Conservation (phyloP, 257 asterid species). For the Scutellaria minor region DNA sequence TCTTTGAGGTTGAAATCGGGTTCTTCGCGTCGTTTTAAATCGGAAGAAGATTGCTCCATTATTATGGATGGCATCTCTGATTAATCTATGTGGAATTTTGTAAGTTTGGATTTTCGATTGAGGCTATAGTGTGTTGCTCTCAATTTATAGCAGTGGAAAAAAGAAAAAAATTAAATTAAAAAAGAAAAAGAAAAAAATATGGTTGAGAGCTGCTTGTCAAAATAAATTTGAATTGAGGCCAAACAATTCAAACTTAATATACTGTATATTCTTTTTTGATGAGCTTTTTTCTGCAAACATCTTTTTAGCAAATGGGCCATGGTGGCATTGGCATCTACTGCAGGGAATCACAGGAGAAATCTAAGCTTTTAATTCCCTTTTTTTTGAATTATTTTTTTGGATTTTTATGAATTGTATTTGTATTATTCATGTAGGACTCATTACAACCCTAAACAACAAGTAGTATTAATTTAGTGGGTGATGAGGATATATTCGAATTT, state of each 20-base stretch:
- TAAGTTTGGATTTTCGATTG: not conserved
- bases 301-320: constrained; percentile 49
- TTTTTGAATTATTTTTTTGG: not conserved
- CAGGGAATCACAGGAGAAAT: constrained; percentile 42
- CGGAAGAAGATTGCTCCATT: constrained; percentile 34
- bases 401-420: not conserved
- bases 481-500: constrained; percentile 18
- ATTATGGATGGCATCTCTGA: constrained; percentile 9
- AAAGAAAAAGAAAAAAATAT: not conserved
- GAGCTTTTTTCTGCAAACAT: constrained; percentile 41
- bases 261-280: constrained; percentile 31
- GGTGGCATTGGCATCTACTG: constrained; percentile 44
- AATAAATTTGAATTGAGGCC: constrained; percentile 35
- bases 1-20: constrained; percentile 55
- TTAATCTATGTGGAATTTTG: too few relatives aligned
- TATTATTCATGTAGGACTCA: not conserved
- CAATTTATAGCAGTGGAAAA: constrained; percentile 4
- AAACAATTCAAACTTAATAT: constrained; percentile 50
- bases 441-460: constrained; percentile 3
- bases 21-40: constrained; percentile 34
- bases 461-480: too few relatives aligned
- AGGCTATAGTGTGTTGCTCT: constrained; percentile 29
- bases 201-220: not conserved
- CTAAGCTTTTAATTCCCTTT: constrained; percentile 22
- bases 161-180: not conserved